Percentiles rank a stretch among this genome's conserved stretches.
These are phyloP conservation scores for Trichoderma erinaceum DNA, from an alignment of 495 filamentous ascomycete species.

Conservation along the genomic window DNA sequence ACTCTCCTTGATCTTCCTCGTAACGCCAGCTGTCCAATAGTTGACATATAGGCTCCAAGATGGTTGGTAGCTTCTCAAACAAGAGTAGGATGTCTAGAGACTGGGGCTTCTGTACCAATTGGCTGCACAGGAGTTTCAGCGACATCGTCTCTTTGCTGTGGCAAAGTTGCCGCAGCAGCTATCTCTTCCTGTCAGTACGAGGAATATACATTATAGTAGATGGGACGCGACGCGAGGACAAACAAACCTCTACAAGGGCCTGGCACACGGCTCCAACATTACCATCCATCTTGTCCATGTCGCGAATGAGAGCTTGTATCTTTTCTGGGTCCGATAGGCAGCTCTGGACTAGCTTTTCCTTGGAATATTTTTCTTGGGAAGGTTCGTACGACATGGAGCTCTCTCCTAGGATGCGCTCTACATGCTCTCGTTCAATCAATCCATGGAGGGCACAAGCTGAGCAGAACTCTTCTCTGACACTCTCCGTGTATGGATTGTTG, in stretches of 20 bases:
- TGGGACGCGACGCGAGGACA: background rate
- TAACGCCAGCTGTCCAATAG: slow-evolving; percentile 85
- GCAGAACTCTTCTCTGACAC: slow-evolving; percentile 84
- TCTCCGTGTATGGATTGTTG: slow-evolving; percentile 66
- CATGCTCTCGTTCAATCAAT: slow-evolving; percentile 69
- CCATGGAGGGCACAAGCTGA: slow-evolving; percentile 85
- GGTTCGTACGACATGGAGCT: slow-evolving; percentile 79
- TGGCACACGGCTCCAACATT: slow-evolving; percentile 86
- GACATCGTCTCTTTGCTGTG: slow-evolving; percentile 84
- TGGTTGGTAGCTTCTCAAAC: slow-evolving; percentile 67
- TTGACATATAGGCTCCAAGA: slow-evolving; percentile 78
- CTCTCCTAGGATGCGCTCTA: slow-evolving; percentile 76
- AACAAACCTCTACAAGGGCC: slow-evolving; percentile 67
- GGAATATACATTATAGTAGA: background rate
- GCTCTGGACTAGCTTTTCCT: slow-evolving; percentile 67
- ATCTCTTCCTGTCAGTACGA: slow-evolving; percentile 20
- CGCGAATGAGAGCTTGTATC: slow-evolving; percentile 64
- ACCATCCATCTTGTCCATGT: slow-evolving; percentile 89
- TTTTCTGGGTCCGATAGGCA: slow-evolving; percentile 65
- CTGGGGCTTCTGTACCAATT: slow-evolving; percentile 69
- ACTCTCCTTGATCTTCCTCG: slow-evolving; percentile 91
- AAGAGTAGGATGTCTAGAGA: slow-evolving; percentile 80
- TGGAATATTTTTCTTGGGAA: slow-evolving; percentile 63
- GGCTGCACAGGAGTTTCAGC: slow-evolving; percentile 75
- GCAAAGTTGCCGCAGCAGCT: slow-evolving; percentile 76